A percentile compares a stretch with the other conserved stretches of the same genome.
Evolutionary conservation across 805 yeast genomes (phyloP).

Genomic region (Teunomyces kruisii): DNA sequence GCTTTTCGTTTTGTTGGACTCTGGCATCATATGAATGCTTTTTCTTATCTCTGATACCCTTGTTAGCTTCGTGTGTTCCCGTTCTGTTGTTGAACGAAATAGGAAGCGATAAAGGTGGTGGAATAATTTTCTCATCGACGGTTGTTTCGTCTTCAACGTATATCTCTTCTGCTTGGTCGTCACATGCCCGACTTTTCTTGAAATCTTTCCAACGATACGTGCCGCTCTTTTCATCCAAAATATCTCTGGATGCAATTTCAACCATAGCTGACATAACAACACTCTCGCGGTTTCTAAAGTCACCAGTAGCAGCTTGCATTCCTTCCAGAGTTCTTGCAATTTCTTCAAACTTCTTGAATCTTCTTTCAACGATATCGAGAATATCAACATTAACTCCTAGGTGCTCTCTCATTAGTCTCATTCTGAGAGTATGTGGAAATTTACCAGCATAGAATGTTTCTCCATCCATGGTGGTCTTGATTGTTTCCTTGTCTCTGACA

Average conservation of each 20-base stretch:
- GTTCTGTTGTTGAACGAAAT: conserved; percentile 85
- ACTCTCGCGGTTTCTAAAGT: conserved; percentile 33
- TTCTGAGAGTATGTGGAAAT: conserved; percentile 85
- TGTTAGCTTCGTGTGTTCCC: conserved; percentile 69
- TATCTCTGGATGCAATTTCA: conserved; percentile 71
- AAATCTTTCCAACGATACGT: conserved; percentile 45
- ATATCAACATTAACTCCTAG: conserved; percentile 90
- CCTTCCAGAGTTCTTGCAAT: conserved; percentile 46
- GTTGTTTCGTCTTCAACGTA: conserved; percentile 20
- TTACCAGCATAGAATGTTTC: conserved; percentile 76
- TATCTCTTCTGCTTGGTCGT: conserved; percentile 8
- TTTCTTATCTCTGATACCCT: conserved; percentile 82
- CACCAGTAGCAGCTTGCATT: conserved; percentile 44
- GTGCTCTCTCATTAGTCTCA: conserved; percentile 95
- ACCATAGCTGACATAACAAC: conserved; percentile 62
- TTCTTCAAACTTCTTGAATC: conserved; percentile 51
- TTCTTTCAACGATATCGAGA: conserved; percentile 75
- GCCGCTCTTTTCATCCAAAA: conserved; percentile 52
- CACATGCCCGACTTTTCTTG: conserved; percentile 15
- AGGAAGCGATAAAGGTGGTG: conserved; percentile 38
- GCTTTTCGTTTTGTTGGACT: conserved; percentile 64
- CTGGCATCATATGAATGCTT: conserved; percentile 79
- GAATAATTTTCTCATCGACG: conserved; percentile 17
- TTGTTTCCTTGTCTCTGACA: conserved; percentile 76
- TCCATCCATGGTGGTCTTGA: conserved; percentile 77